Conservation (phyloP, 306 rosid species). For the Herpetospermum pedunculosum region DNA sequence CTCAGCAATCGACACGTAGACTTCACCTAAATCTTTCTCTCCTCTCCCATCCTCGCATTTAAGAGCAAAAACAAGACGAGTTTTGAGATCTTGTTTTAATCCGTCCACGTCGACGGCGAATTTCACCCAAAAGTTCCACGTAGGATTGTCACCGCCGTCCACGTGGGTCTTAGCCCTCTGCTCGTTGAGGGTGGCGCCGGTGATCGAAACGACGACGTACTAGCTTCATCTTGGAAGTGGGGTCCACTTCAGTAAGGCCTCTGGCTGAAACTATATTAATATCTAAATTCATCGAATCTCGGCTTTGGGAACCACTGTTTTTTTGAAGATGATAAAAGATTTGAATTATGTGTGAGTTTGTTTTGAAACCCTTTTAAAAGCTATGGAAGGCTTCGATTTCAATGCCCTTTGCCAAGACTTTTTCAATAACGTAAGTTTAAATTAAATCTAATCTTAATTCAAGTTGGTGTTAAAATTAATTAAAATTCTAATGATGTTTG, state of each 20-base stretch:
- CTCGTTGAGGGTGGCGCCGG: slow-evolving; percentile 22
- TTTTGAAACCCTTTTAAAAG: not conserved
- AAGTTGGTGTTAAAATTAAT: too few relatives aligned
- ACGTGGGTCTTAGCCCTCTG: slow-evolving; percentile 31
- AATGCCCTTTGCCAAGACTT: too few relatives aligned
- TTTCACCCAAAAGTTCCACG: slow-evolving; percentile 41
- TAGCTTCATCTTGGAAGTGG: slow-evolving; percentile 48
- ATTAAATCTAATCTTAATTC: too few relatives aligned
- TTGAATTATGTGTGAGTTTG: too few relatives aligned
- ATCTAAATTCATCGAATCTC: slow-evolving; percentile 47
- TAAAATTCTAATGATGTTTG: too few relatives aligned
- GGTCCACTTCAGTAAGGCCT: slow-evolving; percentile 39
- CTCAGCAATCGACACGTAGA: slow-evolving; percentile 40
- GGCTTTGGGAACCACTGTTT: not conserved
- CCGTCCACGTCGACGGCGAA: slow-evolving; percentile 33
- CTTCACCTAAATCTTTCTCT: slow-evolving; percentile 38
- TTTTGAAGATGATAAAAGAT: not conserved
- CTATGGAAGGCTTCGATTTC: not conserved
- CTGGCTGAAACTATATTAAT: slow-evolving; percentile 53
- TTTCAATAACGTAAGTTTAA: too few relatives aligned
- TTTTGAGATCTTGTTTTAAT: slow-evolving; percentile 24
- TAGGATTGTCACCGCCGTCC: slow-evolving; percentile 39
- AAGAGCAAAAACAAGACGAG: slow-evolving; percentile 25
- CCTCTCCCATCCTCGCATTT: slow-evolving; percentile 30
- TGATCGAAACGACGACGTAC: slow-evolving; percentile 55